A percentile compares a stretch with the other conserved stretches of the same genome.
phyloP scores from a whole-genome alignment of 2,329 filamentous ascomycete genomes.

The Elsinoe batatas region DNA sequence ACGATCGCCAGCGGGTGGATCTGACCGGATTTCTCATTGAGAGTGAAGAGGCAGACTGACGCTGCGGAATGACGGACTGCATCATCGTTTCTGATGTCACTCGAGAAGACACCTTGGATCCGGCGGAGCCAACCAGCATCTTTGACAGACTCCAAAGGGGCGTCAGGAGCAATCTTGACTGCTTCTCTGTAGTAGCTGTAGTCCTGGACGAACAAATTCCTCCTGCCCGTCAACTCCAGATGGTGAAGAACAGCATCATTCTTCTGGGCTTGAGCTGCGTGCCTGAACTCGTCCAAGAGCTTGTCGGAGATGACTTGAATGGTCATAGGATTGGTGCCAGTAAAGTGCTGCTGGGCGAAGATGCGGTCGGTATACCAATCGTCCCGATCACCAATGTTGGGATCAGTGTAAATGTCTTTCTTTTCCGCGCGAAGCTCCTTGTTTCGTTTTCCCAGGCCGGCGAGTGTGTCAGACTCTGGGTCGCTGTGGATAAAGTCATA shows the following conservation, averaged over 20 bases:
- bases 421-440: slow-evolving; percentile 4
- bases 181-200: slow-evolving; percentile 36
- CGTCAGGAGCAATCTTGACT: slow-evolving; percentile 1
- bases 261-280: slow-evolving; percentile 26
- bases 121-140: slow-evolving; percentile 3
- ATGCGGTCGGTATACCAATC: slow-evolving; percentile 38
- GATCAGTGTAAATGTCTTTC: slow-evolving; percentile 22
- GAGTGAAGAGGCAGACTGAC: slow-evolving; percentile 24
- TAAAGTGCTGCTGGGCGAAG: slow-evolving; percentile 39
- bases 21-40: slow-evolving; percentile 29
- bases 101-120: slow-evolving; percentile 12
- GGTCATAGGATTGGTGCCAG: slow-evolving; percentile 37
- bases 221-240: slow-evolving; percentile 22
- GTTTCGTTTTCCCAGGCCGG: neutral
- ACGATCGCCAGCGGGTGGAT: slow-evolving; percentile 42
- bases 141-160: slow-evolving; percentile 17
- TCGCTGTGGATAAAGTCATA: slow-evolving; percentile 6
- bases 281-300: slow-evolving; percentile 29
- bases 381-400: slow-evolving; percentile 24
- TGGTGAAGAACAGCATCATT: slow-evolving; percentile 27
- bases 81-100: neutral
- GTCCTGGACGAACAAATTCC: slow-evolving; percentile 35
- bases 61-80: neutral
- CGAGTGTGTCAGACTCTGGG: slow-evolving; percentile 6
- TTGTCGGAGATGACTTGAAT: slow-evolving; percentile 27